phyloP scores from a whole-genome alignment of 108 stramenopile species.

The Nannochloropsis salina region DNA sequence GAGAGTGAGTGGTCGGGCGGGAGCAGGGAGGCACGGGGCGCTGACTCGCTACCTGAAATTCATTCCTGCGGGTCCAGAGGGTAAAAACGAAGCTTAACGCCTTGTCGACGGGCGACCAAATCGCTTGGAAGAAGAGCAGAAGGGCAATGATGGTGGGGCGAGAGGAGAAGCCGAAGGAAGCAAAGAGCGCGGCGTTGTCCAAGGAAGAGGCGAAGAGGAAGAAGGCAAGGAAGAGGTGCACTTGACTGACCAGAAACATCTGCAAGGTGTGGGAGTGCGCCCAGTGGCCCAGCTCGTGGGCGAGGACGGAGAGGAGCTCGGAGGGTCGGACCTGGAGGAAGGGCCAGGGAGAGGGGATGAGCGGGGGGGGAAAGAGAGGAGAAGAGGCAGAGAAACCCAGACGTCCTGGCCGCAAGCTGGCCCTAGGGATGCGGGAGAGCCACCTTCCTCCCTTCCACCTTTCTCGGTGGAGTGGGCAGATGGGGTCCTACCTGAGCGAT shows the following conservation, averaged over 20 bases:
- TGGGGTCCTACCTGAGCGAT: constrained; percentile 57
- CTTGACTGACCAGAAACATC: constrained; percentile 79
- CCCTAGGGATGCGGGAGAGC: neutral
- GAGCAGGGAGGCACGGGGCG: neutral
- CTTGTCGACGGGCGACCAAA: constrained; percentile 96
- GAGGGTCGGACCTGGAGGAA: constrained; percentile 60
- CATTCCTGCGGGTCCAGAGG: constrained; percentile 70
- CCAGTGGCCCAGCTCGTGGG: constrained; percentile 94
- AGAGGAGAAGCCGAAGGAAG: constrained; percentile 88
- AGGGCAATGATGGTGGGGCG: constrained; percentile 79
- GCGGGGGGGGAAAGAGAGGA: neutral
- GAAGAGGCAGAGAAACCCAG: neutral
- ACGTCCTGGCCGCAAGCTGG: too few species aligned
- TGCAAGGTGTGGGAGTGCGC: constrained; percentile 89
- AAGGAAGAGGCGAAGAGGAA: constrained; percentile 73
- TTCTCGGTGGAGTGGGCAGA: neutral
- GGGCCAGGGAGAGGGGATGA: too few species aligned
- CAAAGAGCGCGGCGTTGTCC: constrained; percentile 66
- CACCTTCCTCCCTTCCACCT: neutral
- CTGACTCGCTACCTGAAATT: constrained; percentile 32
- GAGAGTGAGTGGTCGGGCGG: neutral
- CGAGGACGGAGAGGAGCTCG: constrained; percentile 90
- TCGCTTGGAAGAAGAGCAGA: constrained; percentile 75
- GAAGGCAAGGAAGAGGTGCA: constrained; percentile 80
- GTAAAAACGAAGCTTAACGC: constrained; percentile 80